Evolutionary conservation across 768 basidiomycete genomes (phyloP), one percentile per base, ranked within the genome.

Genomic region (Podaxis sp.): DNA sequence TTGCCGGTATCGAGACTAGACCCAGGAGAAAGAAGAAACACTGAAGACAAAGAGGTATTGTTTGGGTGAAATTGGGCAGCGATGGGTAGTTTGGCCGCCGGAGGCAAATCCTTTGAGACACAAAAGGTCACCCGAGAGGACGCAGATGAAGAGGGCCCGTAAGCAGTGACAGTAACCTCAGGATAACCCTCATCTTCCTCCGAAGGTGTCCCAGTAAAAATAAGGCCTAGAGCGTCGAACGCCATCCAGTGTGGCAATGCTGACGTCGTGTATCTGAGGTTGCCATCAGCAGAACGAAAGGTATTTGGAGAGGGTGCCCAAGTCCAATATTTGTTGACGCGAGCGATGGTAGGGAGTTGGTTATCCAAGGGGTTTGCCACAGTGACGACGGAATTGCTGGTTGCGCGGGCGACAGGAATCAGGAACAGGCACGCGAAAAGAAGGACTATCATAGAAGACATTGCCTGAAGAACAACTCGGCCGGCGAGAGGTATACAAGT

Each of bases 311-410:
- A 82, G 67, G 92, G 80, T 13, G 86, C 73, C 88, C 93, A 98
- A 52, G 80, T 77, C 72, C 84, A 98, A 49, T 79, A 77, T 58
- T 82, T 66, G 69, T 79, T 77, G 41, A 87, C 74, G 63, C 92
- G 87, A 22, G 93, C 94, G 64, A 97, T 84, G 47, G 81, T 80
- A 19, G 95, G 94, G 49, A 86, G 83, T 75, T 98, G 96, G 36
- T 79, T 77, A 64, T 85, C 79, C 43, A 93, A 76, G 29, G 91
- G 85, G 70, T 83, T 82, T 53, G 77, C 70, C 49, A 94, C 78
- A 61, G 84, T 77, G 60, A 83, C 77, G 64, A 81, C 79, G 43
- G 79, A 76, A 52, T 46, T 17, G 19, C 72, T 70, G 54, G 77
- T 70, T 64, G 72, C 70, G 79, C 70, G 54, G 75, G 69, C 66